phyloP scores from a whole-genome alignment of 257 asterid genomes.

The Catharanthus roseus region DNA sequence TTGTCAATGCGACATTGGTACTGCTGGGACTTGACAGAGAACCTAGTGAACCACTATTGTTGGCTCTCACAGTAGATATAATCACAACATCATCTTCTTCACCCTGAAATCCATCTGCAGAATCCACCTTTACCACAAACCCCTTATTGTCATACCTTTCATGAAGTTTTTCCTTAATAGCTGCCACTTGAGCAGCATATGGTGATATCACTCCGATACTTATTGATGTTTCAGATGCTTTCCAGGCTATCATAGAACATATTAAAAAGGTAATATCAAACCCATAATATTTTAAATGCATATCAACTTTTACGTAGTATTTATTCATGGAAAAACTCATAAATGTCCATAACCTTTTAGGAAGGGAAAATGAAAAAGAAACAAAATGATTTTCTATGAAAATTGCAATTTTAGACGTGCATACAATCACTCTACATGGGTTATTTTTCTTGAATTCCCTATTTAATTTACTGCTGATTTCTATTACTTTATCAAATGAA shows the following conservation, averaged over 20 bases:
- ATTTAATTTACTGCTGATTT: not conserved
- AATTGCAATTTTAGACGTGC: not conserved
- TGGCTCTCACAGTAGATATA: constrained; percentile 57
- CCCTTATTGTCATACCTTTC: constrained; percentile 38
- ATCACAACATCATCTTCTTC: constrained; percentile 63
- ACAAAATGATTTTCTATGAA: no score
- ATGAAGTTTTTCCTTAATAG: constrained; percentile 36
- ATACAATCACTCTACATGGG: not conserved
- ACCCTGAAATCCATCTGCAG: constrained; percentile 72
- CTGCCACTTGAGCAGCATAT: constrained; percentile 54
- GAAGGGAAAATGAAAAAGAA: no score
- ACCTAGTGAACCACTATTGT: constrained; percentile 49
- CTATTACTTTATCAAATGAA: not conserved
- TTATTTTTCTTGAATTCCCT: not conserved
- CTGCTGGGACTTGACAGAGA: constrained; percentile 49
- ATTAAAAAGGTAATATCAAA: constrained; percentile 1
- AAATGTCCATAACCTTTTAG: not conserved
- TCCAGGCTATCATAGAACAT: constrained; percentile 28
- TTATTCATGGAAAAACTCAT: not conserved
- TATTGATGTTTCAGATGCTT: constrained; percentile 25
- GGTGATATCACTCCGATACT: constrained; percentile 67
- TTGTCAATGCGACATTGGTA: constrained; percentile 52
- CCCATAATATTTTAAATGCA: not conserved
- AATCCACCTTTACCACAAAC: constrained; percentile 49
- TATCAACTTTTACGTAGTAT: no score